These are phyloP conservation scores for Haplosporangium gracile DNA, from an alignment of 192 early-diverging fungal species.

Conservation along the genomic window DNA sequence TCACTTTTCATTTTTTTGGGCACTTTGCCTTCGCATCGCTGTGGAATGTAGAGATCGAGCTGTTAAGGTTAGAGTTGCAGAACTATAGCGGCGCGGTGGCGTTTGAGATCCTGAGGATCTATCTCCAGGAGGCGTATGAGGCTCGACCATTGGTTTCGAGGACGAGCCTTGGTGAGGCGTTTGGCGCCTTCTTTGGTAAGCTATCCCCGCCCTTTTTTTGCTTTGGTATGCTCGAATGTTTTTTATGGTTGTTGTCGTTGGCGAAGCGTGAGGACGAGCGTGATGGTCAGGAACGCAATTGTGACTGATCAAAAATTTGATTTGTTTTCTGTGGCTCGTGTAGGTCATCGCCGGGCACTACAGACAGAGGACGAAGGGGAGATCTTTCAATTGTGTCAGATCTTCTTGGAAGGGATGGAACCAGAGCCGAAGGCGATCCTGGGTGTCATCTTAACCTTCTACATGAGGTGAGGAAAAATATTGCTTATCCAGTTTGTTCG, in stretches of 20 bases:
- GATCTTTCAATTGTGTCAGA: background rate
- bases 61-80: background rate
- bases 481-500: too few relatives aligned
- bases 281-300: too few relatives aligned
- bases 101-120: background rate
- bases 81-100: background rate
- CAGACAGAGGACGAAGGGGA: background rate
- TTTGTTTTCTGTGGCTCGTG: too few relatives aligned
- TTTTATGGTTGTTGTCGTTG: background rate
- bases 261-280: too few relatives aligned
- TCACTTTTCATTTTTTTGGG: background rate
- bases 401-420: background rate
- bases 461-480: background rate
- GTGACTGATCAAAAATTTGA: too few relatives aligned
- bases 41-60: background rate
- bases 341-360: background rate
- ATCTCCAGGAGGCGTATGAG: constrained; percentile 1
- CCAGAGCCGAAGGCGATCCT: background rate
- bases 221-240: background rate
- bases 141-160: background rate
- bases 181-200: background rate
- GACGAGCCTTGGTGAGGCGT: background rate
- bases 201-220: background rate
- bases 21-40: background rate
- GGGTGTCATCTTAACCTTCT: background rate